Conservation (phyloP, 2,329 filamentous ascomycete species). For the Trichoderma polysporum region DNA sequence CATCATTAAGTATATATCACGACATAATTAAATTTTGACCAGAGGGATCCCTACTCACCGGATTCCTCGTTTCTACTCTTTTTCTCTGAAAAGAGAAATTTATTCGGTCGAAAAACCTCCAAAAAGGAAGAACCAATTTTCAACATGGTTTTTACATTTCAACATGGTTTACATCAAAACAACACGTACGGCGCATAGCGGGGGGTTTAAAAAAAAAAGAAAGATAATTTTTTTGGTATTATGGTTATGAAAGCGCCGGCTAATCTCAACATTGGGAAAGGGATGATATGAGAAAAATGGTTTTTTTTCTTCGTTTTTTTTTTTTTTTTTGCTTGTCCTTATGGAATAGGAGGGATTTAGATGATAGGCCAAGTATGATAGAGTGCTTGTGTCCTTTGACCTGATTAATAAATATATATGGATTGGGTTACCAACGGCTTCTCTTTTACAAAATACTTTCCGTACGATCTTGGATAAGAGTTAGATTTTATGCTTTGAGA, state of each 20-base stretch:
- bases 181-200: conserved; percentile 10
- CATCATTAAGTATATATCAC: conserved; percentile 4
- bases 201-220: conserved; percentile 2
- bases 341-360: not conserved
- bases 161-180: not conserved
- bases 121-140: conserved; percentile 21
- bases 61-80: conserved; percentile 16
- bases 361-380: not conserved
- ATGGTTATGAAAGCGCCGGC: conserved; percentile 20
- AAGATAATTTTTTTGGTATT: not conserved
- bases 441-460: too few species aligned
- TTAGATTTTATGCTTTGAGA: not conserved
- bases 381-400: not conserved
- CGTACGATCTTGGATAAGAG: not conserved
- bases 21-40: conserved; percentile 4
- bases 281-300: conserved; percentile 2
- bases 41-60: not conserved
- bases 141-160: conserved; percentile 28
- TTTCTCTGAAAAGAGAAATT: conserved; percentile 8
- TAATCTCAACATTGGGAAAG: conserved; percentile 29
- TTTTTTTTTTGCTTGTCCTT: not conserved
- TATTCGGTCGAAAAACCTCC: not conserved
- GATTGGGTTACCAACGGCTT: not conserved
- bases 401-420: not conserved
- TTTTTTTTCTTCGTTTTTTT: conserved; percentile 10